Conservation (phyloP, 768 basidiomycete genomes). For the Tulasnella sp. region DNA sequence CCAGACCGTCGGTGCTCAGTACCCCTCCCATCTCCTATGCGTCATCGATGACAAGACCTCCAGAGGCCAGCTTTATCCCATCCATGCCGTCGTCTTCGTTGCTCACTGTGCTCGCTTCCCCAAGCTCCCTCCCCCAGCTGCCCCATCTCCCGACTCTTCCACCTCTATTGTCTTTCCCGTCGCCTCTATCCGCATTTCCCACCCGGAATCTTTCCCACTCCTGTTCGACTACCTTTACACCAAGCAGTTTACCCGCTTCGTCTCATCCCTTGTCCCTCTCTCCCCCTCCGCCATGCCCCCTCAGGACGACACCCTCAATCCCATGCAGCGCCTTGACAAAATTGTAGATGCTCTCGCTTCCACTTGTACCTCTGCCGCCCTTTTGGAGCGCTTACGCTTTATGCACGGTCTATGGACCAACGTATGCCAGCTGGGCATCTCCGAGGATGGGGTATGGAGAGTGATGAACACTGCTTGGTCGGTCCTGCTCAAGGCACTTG, state of each 20-base stretch:
- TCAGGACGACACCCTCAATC: slow-evolving; percentile 30
- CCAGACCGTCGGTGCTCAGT: slow-evolving; percentile 29
- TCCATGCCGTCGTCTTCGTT: slow-evolving; percentile 58
- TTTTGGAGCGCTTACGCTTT: slow-evolving; percentile 37
- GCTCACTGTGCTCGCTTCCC: slow-evolving; percentile 56
- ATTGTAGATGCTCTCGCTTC: slow-evolving; percentile 18
- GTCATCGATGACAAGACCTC: slow-evolving; percentile 23
- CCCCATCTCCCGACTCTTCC: slow-evolving; percentile 26
- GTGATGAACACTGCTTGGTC: slow-evolving; percentile 57
- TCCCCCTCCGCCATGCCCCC: slow-evolving; percentile 25
- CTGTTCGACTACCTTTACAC: slow-evolving; percentile 58
- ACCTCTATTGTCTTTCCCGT: slow-evolving; percentile 43
- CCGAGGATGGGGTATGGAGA: slow-evolving; percentile 53
- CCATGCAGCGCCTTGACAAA: slow-evolving; percentile 29
- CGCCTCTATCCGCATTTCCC: slow-evolving; percentile 48
- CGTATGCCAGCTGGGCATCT: slow-evolving; percentile 53
- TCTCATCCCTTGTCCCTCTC: slow-evolving; percentile 37
- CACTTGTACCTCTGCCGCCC: slow-evolving; percentile 32
- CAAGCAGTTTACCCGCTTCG: slow-evolving; percentile 39
- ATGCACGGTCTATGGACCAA: slow-evolving; percentile 65
- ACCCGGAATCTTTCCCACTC: slow-evolving; percentile 45
- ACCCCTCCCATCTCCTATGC: slow-evolving; percentile 31
- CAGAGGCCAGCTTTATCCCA: slow-evolving; percentile 39
- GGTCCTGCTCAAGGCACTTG: slow-evolving; percentile 46
- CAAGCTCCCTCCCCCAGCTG: slow-evolving; percentile 40